These are phyloP conservation scores for Chlorella sp. DNA, from an alignment of 139 green algal species.

Conservation along the genomic window DNA sequence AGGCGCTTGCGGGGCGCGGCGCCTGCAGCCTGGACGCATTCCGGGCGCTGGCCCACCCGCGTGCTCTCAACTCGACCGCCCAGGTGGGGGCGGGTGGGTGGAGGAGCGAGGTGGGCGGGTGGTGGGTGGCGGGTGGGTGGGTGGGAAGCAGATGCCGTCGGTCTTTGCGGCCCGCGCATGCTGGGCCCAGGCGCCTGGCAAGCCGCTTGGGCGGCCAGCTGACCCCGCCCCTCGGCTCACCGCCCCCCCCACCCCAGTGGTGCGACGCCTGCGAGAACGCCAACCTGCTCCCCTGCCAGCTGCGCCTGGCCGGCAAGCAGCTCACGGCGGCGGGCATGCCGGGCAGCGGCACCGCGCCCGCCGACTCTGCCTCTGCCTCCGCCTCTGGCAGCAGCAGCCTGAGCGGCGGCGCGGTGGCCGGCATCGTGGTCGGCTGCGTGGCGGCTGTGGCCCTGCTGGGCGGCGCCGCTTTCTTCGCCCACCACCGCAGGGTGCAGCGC, in stretches of 20 bases:
- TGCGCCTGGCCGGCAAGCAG: background rate
- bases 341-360: background rate
- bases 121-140: too few relatives aligned
- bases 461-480: background rate
- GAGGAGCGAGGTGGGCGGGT: too few relatives aligned
- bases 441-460: background rate
- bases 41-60: slow-evolving; percentile 2
- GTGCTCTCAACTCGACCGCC: slow-evolving; percentile 2
- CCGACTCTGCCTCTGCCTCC: too few relatives aligned
- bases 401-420: slow-evolving; percentile 7
- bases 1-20: slow-evolving; percentile 30
- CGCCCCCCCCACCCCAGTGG: too few relatives aligned
- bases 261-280: slow-evolving; percentile 33
- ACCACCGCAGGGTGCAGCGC: background rate
- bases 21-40: slow-evolving; percentile 35
- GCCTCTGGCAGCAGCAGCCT: background rate
- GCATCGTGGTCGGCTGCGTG: slow-evolving; percentile 4
- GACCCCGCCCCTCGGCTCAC: too few relatives aligned
- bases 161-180: too few relatives aligned
- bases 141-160: too few relatives aligned
- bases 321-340: background rate
- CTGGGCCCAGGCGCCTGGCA: too few relatives aligned
- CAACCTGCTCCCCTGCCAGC: slow-evolving; percentile 12
- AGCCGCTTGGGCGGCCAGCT: too few relatives aligned
- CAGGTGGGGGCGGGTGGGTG: too few relatives aligned